phyloP scores from a whole-genome alignment of 495 filamentous ascomycete genomes.

The Penicillium argentinense region DNA sequence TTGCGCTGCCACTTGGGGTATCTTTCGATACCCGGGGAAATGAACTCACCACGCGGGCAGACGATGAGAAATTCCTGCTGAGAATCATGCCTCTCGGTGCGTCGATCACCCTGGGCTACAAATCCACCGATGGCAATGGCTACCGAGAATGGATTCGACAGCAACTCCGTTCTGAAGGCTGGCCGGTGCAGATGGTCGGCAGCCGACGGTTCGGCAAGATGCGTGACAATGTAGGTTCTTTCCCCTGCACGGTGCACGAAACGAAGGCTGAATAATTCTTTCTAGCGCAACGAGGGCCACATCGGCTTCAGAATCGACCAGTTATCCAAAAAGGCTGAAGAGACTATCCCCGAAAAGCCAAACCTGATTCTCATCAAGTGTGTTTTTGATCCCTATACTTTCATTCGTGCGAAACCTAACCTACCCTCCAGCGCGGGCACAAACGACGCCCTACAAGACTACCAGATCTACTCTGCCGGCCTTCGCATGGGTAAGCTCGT shows the following conservation, averaged over 20 bases:
- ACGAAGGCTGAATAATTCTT: background rate
- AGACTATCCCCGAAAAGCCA: slow-evolving; percentile 35
- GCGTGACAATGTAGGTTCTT: slow-evolving; percentile 37
- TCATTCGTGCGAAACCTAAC: background rate
- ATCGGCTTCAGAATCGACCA: slow-evolving; percentile 48
- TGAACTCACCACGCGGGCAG: background rate
- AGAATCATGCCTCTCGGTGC: slow-evolving; percentile 57
- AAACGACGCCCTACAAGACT: slow-evolving; percentile 45
- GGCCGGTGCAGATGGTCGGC: slow-evolving; percentile 54
- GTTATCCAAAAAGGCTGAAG: slow-evolving; percentile 34
- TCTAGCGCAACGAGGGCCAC: slow-evolving; percentile 49
- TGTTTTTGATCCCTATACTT: background rate
- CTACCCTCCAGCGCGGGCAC: slow-evolving; percentile 37
- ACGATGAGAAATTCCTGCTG: slow-evolving; percentile 26
- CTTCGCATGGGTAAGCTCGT: slow-evolving; percentile 34
- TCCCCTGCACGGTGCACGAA: background rate
- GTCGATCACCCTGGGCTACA: slow-evolving; percentile 56
- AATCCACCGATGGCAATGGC: slow-evolving; percentile 51
- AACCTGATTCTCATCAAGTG: slow-evolving; percentile 51
- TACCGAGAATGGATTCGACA: slow-evolving; percentile 48
- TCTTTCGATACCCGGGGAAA: background rate
- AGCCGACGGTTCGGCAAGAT: slow-evolving; percentile 45
- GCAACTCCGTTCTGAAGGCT: slow-evolving; percentile 35
- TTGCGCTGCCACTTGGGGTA: background rate
- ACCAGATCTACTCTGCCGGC: slow-evolving; percentile 28